Conservation (phyloP, 2,329 filamentous ascomycete genomes). For the Pseudohalonectria lignicola region DNA sequence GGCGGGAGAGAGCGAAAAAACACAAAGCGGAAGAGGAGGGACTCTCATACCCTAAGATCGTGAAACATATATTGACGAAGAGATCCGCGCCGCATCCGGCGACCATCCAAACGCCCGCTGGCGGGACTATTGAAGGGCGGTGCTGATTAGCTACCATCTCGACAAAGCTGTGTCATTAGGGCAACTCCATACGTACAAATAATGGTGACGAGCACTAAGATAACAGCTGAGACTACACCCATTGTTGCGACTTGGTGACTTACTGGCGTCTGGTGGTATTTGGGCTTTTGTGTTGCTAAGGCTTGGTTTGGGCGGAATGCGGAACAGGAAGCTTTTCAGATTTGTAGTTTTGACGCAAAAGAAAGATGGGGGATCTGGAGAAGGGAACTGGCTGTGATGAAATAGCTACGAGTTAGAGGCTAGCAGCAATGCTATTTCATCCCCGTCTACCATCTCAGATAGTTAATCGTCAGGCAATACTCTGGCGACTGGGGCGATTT, state of each 20-base stretch:
- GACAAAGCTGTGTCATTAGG: too few relatives aligned
- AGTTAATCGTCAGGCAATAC: too few relatives aligned
- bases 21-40: background rate
- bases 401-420: too few relatives aligned
- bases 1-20: background rate
- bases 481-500: too few relatives aligned
- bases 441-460: too few relatives aligned
- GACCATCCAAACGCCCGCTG: slow-evolving; percentile 51
- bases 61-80: slow-evolving; percentile 56
- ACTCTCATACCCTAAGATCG: slow-evolving; percentile 44
- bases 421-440: too few relatives aligned
- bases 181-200: slow-evolving; percentile 39
- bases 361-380: too few relatives aligned
- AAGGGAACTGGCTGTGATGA: too few relatives aligned
- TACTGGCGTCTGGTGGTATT: background rate
- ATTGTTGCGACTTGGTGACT: slow-evolving; percentile 21
- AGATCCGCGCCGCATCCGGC: slow-evolving; percentile 56
- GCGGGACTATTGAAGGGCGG: slow-evolving; percentile 49
- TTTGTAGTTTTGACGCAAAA: too few relatives aligned
- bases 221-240: slow-evolving; percentile 35
- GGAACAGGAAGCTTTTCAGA: too few relatives aligned
- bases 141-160: too few relatives aligned
- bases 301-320: too few relatives aligned
- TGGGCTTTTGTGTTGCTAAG: background rate
- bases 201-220: slow-evolving; percentile 40